These are phyloP conservation scores for Canavalia gladiata DNA, from an alignment of 306 rosid species.

Conservation along the genomic window DNA sequence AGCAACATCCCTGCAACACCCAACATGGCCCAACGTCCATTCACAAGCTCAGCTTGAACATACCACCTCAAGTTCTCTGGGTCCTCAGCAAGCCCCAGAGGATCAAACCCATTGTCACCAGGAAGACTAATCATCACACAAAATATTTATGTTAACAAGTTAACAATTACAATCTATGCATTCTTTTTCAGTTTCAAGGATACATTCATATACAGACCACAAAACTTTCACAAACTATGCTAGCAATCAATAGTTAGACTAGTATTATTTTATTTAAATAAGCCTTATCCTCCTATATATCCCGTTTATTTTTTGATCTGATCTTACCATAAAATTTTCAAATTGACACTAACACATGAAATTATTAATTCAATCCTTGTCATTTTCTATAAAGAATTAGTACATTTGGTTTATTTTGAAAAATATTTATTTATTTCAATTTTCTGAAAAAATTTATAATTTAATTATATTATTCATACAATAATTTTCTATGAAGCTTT, in stretches of 20 bases:
- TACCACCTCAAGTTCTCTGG: slow-evolving; percentile 94
- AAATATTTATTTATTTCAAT: too few relatives aligned
- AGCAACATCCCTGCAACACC: slow-evolving; percentile 96
- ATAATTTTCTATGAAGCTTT: too few relatives aligned
- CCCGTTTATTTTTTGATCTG: not conserved
- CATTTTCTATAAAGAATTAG: too few relatives aligned
- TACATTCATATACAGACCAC: not conserved
- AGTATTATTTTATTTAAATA: not conserved
- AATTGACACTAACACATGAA: too few relatives aligned
- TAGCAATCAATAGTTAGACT: not conserved
- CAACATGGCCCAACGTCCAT: slow-evolving; percentile 95
- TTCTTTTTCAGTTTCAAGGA: not conserved
- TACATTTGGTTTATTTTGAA: too few relatives aligned
- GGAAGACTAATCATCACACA: slow-evolving; percentile 71
- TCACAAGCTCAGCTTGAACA: slow-evolving; percentile 94
- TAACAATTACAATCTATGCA: not conserved
- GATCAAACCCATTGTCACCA: slow-evolving; percentile 98
- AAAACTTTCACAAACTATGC: not conserved
- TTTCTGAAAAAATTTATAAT: too few relatives aligned
- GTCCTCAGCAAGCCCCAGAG: slow-evolving; percentile 93
- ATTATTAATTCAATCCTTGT: not conserved
- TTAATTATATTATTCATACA: too few relatives aligned
- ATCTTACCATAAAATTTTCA: not conserved
- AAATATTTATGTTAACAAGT: slow-evolving; percentile 4
- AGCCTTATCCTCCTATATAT: not conserved